phyloP scores from a whole-genome alignment of 106 monocot genomes.

The Dactylorhiza incarnata region DNA sequence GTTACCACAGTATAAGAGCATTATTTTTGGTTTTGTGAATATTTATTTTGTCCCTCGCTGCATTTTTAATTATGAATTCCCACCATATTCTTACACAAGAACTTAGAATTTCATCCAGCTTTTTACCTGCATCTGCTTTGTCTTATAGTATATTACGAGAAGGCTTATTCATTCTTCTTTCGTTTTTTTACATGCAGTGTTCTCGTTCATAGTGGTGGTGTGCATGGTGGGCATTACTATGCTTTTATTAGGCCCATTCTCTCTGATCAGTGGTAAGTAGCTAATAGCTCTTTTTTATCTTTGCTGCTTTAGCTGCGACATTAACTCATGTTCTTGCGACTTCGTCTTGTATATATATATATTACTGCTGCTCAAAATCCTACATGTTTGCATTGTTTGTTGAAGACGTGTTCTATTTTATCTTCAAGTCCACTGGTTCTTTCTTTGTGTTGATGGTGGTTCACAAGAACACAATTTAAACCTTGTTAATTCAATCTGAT shows the following conservation, averaged over 20 bases:
- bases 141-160: background rate
- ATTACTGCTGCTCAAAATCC: background rate
- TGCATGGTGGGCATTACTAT: conserved; percentile 97
- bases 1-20: background rate
- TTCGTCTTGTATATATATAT: background rate
- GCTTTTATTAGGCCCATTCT: conserved; percentile 89
- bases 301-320: background rate
- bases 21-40: background rate
- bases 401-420: too few relatives aligned
- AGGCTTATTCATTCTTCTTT: conserved; percentile 6
- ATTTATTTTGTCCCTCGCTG: background rate
- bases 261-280: conserved; percentile 81
- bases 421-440: background rate
- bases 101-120: background rate
- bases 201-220: conserved; percentile 96
- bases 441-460: conserved; percentile 1
- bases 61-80: background rate
- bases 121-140: background rate
- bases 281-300: background rate
- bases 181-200: conserved; percentile 50
- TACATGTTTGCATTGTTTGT: background rate
- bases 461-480: background rate
- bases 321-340: background rate
- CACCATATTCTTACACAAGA: background rate
- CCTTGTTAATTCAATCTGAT: background rate